phyloP scores from a whole-genome alignment of 164 flowering plant genomes.

The Pachysandra terminalis region DNA sequence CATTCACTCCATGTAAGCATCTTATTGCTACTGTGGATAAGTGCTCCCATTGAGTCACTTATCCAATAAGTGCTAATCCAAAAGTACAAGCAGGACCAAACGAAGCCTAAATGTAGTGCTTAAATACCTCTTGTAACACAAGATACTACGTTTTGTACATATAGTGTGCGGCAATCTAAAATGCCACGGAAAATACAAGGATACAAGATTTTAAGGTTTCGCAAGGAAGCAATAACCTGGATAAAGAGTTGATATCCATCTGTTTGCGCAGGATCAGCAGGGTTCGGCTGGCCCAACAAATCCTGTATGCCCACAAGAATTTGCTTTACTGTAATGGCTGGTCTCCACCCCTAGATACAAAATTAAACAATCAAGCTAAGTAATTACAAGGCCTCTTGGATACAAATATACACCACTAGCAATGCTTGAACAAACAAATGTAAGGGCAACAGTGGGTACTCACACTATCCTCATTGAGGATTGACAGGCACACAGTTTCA shows the following conservation, averaged over 20 bases:
- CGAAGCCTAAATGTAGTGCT: too few relatives aligned
- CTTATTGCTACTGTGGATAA: too few relatives aligned
- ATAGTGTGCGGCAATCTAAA: too few relatives aligned
- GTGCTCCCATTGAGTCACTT: too few relatives aligned
- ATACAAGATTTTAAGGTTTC: background rate
- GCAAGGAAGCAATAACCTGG: constrained; percentile 61
- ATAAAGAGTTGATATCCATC: constrained; percentile 91
- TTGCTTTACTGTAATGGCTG: too few relatives aligned
- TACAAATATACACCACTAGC: background rate
- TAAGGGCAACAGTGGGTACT: constrained; percentile 25
- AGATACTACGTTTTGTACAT: too few relatives aligned
- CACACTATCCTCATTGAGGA: constrained; percentile 93
- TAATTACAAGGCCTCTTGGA: background rate
- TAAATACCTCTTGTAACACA: too few relatives aligned
- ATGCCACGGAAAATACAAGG: background rate
- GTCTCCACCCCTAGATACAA: constrained; percentile 63
- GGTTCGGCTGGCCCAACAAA: constrained; percentile 86
- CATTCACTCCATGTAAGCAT: too few relatives aligned
- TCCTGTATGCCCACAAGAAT: constrained; percentile 98
- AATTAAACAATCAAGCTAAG: background rate
- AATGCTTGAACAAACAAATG: background rate
- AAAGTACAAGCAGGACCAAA: too few relatives aligned
- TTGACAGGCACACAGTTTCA: constrained; percentile 93
- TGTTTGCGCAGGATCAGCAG: too few relatives aligned
- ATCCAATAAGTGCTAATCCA: too few relatives aligned